These are phyloP conservation scores for Pyricularia grisea DNA, from an alignment of 2,329 filamentous ascomycete genomes.

Conservation along the genomic window DNA sequence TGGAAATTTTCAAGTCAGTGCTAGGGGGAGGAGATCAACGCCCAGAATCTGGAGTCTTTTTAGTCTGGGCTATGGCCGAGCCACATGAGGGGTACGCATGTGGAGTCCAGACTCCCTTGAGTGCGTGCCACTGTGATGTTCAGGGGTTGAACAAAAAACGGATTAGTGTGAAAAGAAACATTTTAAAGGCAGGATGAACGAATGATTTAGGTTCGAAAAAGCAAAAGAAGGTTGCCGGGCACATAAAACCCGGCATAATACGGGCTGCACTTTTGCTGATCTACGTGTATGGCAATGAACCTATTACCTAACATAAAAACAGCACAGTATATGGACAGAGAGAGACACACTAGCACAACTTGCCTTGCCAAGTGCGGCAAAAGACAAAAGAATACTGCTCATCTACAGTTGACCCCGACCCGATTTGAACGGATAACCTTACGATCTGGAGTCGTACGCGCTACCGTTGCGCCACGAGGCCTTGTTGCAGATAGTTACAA, in stretches of 20 bases:
- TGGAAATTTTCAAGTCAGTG: too few species aligned
- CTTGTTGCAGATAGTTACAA: background rate
- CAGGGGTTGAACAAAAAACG: background rate
- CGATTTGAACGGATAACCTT: constrained; percentile 5
- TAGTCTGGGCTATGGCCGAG: too few species aligned
- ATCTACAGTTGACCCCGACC: background rate
- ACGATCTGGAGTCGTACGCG: constrained; percentile 4
- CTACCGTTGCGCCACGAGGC: constrained; percentile 5
- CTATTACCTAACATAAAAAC: too few species aligned
- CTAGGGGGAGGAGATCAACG: too few species aligned
- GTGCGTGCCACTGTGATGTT: background rate
- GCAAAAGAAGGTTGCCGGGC: background rate
- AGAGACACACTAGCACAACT: too few species aligned
- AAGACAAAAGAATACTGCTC: background rate
- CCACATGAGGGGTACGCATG: too few species aligned
- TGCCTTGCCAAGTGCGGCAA: background rate
- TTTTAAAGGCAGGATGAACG: background rate
- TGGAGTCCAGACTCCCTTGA: background rate
- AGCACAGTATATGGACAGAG: too few species aligned
- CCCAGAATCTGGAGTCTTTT: too few species aligned
- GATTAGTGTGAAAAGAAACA: background rate
- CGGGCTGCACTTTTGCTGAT: too few species aligned
- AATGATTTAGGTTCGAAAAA: background rate
- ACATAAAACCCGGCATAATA: background rate
- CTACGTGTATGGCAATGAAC: too few species aligned